phyloP scores from a whole-genome alignment of 495 filamentous ascomycete species.

The Hypomontagnella submonticulosa region DNA sequence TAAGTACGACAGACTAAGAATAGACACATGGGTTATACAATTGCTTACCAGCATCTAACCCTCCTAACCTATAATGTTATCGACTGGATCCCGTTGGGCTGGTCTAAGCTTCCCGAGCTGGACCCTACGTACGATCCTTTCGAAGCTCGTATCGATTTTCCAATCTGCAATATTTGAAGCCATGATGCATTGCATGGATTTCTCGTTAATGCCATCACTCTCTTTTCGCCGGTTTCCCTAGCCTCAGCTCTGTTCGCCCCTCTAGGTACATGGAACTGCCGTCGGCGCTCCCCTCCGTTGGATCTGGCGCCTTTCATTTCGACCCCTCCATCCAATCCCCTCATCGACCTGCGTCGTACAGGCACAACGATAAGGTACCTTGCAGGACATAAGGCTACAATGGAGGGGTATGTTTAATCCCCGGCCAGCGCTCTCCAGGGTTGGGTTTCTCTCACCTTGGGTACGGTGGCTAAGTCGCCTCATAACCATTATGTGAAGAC shows the following conservation, averaged over 20 bases:
- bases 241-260: constrained; percentile 7
- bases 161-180: constrained; percentile 18
- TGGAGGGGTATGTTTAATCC: constrained; percentile 16
- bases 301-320: constrained; percentile 19
- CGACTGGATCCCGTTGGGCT: constrained; percentile 27
- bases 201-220: constrained; percentile 1
- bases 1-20: constrained; percentile 17
- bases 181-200: constrained; percentile 30
- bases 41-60: constrained; percentile 2
- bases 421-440: background rate
- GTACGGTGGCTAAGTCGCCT: constrained; percentile 4
- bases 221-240: constrained; percentile 37
- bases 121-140: constrained; percentile 32
- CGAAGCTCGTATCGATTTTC: constrained; percentile 33
- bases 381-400: constrained; percentile 43
- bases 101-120: constrained; percentile 29
- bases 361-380: constrained; percentile 38
- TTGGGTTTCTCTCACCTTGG: constrained; percentile 17
- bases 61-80: constrained; percentile 12
- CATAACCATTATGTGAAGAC: too few species aligned
- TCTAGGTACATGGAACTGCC: constrained; percentile 9
- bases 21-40: constrained; percentile 12
- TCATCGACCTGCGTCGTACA: constrained; percentile 26
- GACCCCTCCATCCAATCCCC: constrained; percentile 30
- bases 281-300: constrained; percentile 21